Conservation (phyloP, 192 early-diverging fungal species). For the Mortierella claussenii region DNA sequence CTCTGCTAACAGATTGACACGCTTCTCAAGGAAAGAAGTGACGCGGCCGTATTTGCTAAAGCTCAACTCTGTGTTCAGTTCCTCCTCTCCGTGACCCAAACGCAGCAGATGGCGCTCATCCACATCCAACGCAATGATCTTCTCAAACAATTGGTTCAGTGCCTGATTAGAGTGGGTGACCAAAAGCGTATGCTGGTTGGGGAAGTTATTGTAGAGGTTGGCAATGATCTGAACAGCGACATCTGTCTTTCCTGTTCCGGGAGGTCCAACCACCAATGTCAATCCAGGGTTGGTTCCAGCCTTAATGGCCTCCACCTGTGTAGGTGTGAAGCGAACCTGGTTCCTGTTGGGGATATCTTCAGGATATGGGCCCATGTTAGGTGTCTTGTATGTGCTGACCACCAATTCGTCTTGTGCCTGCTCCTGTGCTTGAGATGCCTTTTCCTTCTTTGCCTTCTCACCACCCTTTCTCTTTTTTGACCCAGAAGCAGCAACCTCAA, state of each 20-base stretch:
- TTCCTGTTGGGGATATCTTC: slow-evolving; percentile 77
- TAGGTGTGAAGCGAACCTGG: slow-evolving; percentile 84
- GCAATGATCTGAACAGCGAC: slow-evolving; percentile 96
- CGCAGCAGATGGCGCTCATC: slow-evolving; percentile 94
- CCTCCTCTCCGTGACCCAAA: slow-evolving; percentile 95
- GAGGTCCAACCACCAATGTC: slow-evolving; percentile 95
- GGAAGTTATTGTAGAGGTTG: slow-evolving; percentile 94
- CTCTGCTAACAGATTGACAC: slow-evolving; percentile 75
- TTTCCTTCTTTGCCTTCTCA: slow-evolving; percentile 57
- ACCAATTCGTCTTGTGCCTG: slow-evolving; percentile 59
- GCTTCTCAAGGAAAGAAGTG: slow-evolving; percentile 88
- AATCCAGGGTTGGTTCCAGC: slow-evolving; percentile 89
- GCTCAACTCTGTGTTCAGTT: slow-evolving; percentile 79
- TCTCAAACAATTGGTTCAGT: slow-evolving; percentile 98
- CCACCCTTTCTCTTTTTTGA: slow-evolving; percentile 46
- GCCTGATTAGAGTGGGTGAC: slow-evolving; percentile 98
- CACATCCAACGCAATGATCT: slow-evolving; percentile 91
- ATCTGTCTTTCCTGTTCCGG: slow-evolving; percentile 99
- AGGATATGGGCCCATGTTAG: slow-evolving; percentile 81
- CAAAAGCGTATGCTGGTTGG: slow-evolving; percentile 89
- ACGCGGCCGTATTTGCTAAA: slow-evolving; percentile 96
- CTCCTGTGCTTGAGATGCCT: slow-evolving; percentile 13
- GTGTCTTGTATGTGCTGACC: slow-evolving; percentile 71
- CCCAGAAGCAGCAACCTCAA: slow-evolving; percentile 19
- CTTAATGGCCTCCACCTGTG: slow-evolving; percentile 88